Conservation (phyloP, 257 asterid genomes). For the Coffea canephora region DNA sequence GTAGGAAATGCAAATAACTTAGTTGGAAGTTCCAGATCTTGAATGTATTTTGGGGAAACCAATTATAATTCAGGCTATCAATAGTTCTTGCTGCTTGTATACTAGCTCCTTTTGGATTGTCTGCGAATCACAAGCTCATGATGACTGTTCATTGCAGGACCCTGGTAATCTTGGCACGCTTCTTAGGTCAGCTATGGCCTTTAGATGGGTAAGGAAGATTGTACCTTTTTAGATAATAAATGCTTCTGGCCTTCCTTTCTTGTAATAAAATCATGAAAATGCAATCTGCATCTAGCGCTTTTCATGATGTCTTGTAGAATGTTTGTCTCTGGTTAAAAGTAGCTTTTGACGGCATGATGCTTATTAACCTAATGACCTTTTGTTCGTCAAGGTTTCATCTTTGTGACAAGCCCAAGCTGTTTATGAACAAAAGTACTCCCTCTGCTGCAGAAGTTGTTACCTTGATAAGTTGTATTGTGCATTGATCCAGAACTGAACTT, state of each 20-base stretch:
- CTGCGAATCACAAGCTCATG: constrained; percentile 3
- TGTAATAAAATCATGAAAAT: neutral
- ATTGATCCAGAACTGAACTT: neutral
- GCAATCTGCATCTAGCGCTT: neutral
- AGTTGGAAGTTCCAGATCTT: constrained; percentile 1
- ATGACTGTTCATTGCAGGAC: constrained; percentile 53
- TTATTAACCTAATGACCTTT: neutral
- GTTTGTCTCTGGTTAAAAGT: neutral
- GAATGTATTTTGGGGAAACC: neutral
- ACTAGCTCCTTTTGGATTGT: constrained; percentile 4
- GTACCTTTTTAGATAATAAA: neutral
- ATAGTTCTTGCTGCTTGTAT: constrained; percentile 1
- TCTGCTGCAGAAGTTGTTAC: neutral
- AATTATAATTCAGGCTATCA: neutral
- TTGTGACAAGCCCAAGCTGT: neutral
- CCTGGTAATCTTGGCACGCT: constrained; percentile 96
- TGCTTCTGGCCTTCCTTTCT: neutral
- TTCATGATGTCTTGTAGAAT: neutral
- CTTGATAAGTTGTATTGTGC: neutral
- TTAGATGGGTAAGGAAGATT: constrained; percentile 70
- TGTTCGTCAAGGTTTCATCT: neutral
- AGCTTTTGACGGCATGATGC: neutral
- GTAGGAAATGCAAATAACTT: neutral
- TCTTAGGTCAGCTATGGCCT: constrained; percentile 84
- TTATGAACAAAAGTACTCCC: neutral